These are phyloP conservation scores for Meredithiella fracta DNA, from an alignment of 2,329 filamentous ascomycete genomes.

Conservation along the genomic window DNA sequence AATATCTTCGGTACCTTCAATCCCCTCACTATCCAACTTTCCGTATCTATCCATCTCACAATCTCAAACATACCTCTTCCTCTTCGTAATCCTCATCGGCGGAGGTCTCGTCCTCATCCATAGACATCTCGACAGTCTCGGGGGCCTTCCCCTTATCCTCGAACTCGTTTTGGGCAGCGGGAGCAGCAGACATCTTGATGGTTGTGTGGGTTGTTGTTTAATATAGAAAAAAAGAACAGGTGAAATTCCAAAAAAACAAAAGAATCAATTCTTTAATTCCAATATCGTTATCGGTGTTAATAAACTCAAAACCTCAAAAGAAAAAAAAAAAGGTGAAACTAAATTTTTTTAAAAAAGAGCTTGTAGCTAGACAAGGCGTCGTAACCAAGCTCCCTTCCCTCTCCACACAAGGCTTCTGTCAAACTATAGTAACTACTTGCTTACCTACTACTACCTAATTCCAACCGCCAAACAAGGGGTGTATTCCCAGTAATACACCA, in stretches of 20 bases:
- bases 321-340: too few relatives aligned
- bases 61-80: constrained; percentile 34
- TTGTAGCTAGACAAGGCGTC: too few relatives aligned
- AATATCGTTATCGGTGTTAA: background rate
- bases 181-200: constrained; percentile 33
- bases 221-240: too few relatives aligned
- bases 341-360: too few relatives aligned
- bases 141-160: constrained; percentile 76
- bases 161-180: constrained; percentile 27
- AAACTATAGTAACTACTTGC: too few relatives aligned
- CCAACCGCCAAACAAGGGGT: too few relatives aligned
- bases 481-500: too few relatives aligned
- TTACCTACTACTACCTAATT: too few relatives aligned
- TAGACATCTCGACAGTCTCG: constrained; percentile 41
- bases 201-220: constrained; percentile 17
- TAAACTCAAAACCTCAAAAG: background rate
- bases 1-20: background rate
- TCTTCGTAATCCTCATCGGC: constrained; percentile 52
- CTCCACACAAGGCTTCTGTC: too few relatives aligned
- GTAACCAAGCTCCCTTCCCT: too few relatives aligned
- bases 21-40: background rate
- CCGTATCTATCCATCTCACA: too few relatives aligned
- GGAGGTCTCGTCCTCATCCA: constrained; percentile 62
- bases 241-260: background rate
- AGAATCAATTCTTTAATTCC: background rate